Evolutionary conservation across 2,329 filamentous ascomycete genomes (phyloP), one percentile per base, ranked within the genome.

Genomic region (Didymella sp.): DNA sequence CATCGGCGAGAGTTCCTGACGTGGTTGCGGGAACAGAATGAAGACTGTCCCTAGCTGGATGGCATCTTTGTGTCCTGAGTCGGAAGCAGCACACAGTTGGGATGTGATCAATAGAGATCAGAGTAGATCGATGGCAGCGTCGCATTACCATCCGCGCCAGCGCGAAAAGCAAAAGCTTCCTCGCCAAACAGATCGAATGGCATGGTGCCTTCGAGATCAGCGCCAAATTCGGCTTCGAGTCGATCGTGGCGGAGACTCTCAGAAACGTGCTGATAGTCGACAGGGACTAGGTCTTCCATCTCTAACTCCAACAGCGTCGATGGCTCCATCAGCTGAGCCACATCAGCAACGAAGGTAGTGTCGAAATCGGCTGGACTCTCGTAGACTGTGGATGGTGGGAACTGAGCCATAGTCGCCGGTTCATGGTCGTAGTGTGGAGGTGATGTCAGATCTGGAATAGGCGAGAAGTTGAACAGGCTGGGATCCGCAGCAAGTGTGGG

Each of bases 171-270:
- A 22, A 58, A 51, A 35, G 51, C 41, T 5, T 58, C 55, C 12
- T 56, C 50, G 38, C 38, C 51, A 25, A 52, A 48, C 15, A 51
- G 22, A 12, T 54, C 55, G 38, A 52, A 47, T 4, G 46, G 17
- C n/a, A 52, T 44, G 13, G 52, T 30, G n/a, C 37, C 41, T 12
- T 48, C 44, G 15, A 52, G 21, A n/a, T 52, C 25, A 6, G 19
- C 12, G 25, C 37, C 40, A 40, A 64, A 61, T 24, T 64, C 60
- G 6, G 41, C 47, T 28, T 60, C 54, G 30, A 64, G 61, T 19
- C 56, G 58, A 25, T 45, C 44, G 22, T 64, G 60, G 24, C 62
- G 62, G 30, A 63, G 54, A 41, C 55, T 48, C 52, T 65, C 62
- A 21, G 56, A 37, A 25, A 56, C 58, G 40, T 63, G 46, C 19